Conservation (phyloP, 345 rosid genomes). For the Cardiospermum halicacabum region DNA sequence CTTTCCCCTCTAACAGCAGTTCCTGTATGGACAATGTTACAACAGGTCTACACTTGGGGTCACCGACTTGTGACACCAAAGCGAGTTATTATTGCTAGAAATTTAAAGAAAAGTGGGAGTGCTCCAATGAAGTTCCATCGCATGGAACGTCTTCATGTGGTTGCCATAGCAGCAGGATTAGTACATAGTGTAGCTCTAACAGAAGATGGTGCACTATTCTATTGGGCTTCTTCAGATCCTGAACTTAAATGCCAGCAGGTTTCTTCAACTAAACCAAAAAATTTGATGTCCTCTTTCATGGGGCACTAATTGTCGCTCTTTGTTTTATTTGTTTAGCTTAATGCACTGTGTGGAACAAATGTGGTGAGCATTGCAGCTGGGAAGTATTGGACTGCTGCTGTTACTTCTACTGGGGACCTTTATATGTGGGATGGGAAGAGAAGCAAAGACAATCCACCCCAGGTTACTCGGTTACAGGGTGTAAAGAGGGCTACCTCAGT, state of each 20-base stretch:
- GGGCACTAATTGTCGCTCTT: neutral
- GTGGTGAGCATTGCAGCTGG: slow-evolving; percentile 82
- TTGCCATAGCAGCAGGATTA: slow-evolving; percentile 90
- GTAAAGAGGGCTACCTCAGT: slow-evolving; percentile 82
- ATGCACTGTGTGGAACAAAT: slow-evolving; percentile 50
- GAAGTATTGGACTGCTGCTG: slow-evolving; percentile 90
- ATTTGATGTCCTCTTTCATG: neutral
- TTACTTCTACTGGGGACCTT: slow-evolving; percentile 82
- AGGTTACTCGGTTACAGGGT: slow-evolving; percentile 67
- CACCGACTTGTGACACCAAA: slow-evolving; percentile 92
- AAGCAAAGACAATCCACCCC: slow-evolving; percentile 47
- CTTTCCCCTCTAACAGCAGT: slow-evolving; percentile 12
- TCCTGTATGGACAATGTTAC: slow-evolving; percentile 18
- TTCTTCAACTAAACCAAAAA: slow-evolving; percentile 11
- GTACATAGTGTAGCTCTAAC: slow-evolving; percentile 86
- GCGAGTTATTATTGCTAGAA: slow-evolving; percentile 69
- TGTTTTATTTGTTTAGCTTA: slow-evolving; percentile 38
- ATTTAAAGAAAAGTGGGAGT: slow-evolving; percentile 65
- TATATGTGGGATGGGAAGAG: slow-evolving; percentile 91
- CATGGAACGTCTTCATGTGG: slow-evolving; percentile 57
- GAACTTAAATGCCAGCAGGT: slow-evolving; percentile 94
- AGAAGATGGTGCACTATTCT: slow-evolving; percentile 89
- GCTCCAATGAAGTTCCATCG: slow-evolving; percentile 73
- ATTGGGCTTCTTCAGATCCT: slow-evolving; percentile 89
- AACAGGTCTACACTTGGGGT: slow-evolving; percentile 93